Percentiles rank a stretch among this genome's conserved stretches.
These are phyloP conservation scores for Flagelloscypha sp. DNA, from an alignment of 768 basidiomycete genomes.

Conservation along the genomic window DNA sequence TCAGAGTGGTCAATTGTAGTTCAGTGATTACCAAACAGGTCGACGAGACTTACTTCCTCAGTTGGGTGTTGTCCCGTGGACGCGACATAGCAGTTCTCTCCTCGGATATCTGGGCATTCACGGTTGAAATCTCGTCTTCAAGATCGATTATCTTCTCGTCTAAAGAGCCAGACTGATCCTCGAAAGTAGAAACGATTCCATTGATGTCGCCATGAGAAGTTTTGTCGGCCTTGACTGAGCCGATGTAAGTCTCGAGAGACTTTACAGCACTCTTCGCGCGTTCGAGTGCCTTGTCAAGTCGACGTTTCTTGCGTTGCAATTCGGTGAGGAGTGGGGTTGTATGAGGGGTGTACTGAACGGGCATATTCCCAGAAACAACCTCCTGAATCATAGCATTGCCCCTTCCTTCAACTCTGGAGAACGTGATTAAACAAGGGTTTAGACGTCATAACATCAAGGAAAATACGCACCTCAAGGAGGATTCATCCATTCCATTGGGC, in stretches of 20 bases:
- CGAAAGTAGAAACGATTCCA: slow-evolving; percentile 8
- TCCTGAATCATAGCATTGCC: slow-evolving; percentile 39
- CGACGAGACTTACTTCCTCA: no score
- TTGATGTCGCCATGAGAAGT: slow-evolving; percentile 18
- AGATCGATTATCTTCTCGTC: slow-evolving; percentile 11
- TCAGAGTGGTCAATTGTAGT: no score
- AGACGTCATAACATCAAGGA: not conserved
- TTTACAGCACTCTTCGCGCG: slow-evolving; percentile 20
- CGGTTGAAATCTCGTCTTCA: slow-evolving; percentile 11
- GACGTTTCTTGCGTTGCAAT: slow-evolving; percentile 20
- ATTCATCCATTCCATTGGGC: slow-evolving; percentile 10
- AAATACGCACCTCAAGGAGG: slow-evolving; percentile 11
- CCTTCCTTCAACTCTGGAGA: slow-evolving; percentile 35
- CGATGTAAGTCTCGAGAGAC: slow-evolving; percentile 27
- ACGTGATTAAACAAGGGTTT: no score
- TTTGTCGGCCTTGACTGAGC: slow-evolving; percentile 24
- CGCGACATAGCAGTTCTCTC: no score
- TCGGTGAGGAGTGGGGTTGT: slow-evolving; percentile 20
- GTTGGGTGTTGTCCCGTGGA: no score
- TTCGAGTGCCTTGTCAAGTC: slow-evolving; percentile 20
- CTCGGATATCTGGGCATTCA: no score
- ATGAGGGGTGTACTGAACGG: slow-evolving; percentile 11
- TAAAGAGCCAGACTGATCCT: no score
- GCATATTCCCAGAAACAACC: slow-evolving; percentile 24
- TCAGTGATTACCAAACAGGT: no score